Percentiles rank a stretch among this genome's conserved stretches.
phyloP scores from a whole-genome alignment of 31 red algal species.

The Porphyra umbilicalis region DNA sequence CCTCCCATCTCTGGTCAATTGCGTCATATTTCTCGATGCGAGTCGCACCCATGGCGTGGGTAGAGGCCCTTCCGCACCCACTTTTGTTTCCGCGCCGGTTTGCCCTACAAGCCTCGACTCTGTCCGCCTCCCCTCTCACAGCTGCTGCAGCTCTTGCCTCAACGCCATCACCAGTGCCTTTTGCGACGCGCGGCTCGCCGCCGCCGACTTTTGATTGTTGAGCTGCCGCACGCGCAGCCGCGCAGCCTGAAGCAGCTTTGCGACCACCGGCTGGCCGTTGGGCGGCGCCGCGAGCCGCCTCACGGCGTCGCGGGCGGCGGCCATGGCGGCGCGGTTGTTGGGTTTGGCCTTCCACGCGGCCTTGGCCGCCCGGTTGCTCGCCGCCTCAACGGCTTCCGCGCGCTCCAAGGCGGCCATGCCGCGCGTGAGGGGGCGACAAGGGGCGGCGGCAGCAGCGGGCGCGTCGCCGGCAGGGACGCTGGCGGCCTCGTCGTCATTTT shows the following conservation, averaged over 20 bases:
- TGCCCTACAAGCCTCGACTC: too few species aligned
- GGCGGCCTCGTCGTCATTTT: too few species aligned
- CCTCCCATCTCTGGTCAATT: too few species aligned
- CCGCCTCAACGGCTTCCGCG: not conserved
- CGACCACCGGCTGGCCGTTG: too few species aligned
- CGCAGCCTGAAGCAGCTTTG: too few species aligned
- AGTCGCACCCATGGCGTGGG: too few species aligned
- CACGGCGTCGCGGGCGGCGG: not conserved
- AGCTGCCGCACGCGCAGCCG: too few species aligned
- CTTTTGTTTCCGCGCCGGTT: too few species aligned
- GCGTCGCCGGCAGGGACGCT: too few species aligned
- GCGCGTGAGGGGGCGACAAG: too few species aligned
- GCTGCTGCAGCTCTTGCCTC: not conserved
- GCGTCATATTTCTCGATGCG: too few species aligned
- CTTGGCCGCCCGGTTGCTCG: not conserved
- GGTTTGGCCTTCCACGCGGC: not conserved
- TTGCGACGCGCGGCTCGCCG: not conserved
- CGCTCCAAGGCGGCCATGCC: not conserved
- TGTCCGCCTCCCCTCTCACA: not conserved
- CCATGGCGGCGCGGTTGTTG: not conserved
- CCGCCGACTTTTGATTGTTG: not conserved
- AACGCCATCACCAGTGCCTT: not conserved
- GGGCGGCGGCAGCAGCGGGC: not conserved
- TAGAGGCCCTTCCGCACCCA: too few species aligned
- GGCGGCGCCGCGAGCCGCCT: not conserved